Evolutionary conservation across 805 yeast genomes (phyloP), one percentile per base, ranked within the genome.

Genomic region (Saccharomycopsis sp.): DNA sequence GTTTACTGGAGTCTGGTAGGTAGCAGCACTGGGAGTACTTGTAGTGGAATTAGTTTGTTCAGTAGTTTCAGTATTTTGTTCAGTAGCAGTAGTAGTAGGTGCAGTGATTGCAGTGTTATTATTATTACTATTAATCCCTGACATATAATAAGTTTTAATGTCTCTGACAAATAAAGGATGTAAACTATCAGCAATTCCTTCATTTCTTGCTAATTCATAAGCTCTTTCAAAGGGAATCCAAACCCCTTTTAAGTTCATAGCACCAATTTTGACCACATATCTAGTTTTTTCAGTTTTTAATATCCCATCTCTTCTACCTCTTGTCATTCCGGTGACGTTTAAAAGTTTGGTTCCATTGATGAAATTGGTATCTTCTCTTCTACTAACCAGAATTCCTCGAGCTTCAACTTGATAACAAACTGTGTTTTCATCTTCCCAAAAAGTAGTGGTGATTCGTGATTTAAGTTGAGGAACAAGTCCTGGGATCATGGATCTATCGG

Each of bases 371-470:
- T 83, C 92, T 23, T 86, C 92, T 53, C 94, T 69, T 50, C 94
- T 69, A 23, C 83, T 87, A 18, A 83, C 94, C 14, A 79, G 69
- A 33, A 82, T 82, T 42, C 84, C 82, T 48, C 80, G 75, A 43
- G n/a, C n/a, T n/a, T n/a, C n/a, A 85, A 87, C 52, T 81, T 92
- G 23, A 83, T 39, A 82, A 59, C 1, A n/a, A n/a, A n/a, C n/a
- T n/a, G 92, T 83, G 50, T 79, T 78, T 54, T 83, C 94, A 55
- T 83, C 92, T 54, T 82, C 89, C 94, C 94, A 83, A 72, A 79
- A 72, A 13, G 89, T 82, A 17, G 89, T 80, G 39, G 87, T 79
- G 38, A 82, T 85, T 46, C 72, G 60, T 39, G 78, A 76, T 54
- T 69, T 65, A 10, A n/a, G n/a, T n/a, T n/a, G n/a, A n/a, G n/a